Base-by-base conservation (phyloP, 2,329 filamentous ascomycete species). In the Diaporthe batatas region DNA sequence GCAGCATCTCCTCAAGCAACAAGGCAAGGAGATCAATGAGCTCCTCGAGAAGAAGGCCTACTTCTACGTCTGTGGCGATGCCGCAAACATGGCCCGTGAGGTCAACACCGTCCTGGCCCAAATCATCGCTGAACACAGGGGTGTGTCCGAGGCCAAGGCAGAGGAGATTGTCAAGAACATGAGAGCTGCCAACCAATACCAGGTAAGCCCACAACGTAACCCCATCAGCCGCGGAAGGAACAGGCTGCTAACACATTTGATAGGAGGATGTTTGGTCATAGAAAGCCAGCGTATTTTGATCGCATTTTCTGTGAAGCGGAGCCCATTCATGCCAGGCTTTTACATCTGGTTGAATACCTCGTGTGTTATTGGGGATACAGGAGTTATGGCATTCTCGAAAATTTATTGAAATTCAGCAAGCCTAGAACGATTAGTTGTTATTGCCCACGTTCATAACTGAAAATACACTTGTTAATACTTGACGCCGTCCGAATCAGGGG, bases 141-240 rank as follows among this genome's bases (percentile, higher is more conserved):
- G 93, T 67, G 88, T 98, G 73, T 88, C 94, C 1, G 92, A 96
- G 79, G 87, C 92, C 76, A 98, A 98, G 88, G 96, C 91, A 18
- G 96, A 99, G 84, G 96, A 98, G 80, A 92, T 98, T 79, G 95
- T 99, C 74, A 99, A 98, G 90, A 92, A 92, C 78, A 98, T 99
- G 96, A 92, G 96, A 80, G 92, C 93, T 77, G 91, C 93, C 76
- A 98, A 97, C 83, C 94, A 96, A 83, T 99, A 99, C 87, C 97
- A 99, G 89, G 96, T 92, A 89, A 74, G 86, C 84, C 68, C 57
- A 39, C n/a, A 25, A 36, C 64, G 8, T 21, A 32, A 58, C 32
- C 32, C 32, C 32, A 42, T 36, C 32, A 42, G 23, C 12, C n/a
- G n/a, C 7, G 1, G 36, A 47, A 29, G 32, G 62, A 6, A 18